Conservation (phyloP, 768 basidiomycete genomes). For the Rhodotorula taiwanensis region DNA sequence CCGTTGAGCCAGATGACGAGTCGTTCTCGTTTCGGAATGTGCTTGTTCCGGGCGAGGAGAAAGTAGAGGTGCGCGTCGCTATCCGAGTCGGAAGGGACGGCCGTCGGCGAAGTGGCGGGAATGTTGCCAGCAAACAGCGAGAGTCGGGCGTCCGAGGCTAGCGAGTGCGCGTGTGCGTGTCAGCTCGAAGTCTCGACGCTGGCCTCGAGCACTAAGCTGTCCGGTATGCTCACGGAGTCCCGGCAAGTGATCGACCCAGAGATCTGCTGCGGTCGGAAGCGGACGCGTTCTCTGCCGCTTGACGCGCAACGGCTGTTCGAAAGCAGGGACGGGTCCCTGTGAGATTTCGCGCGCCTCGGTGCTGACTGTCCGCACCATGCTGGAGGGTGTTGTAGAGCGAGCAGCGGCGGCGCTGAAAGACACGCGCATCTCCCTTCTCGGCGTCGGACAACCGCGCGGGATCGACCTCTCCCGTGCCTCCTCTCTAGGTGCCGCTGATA, state of each 20-base stretch:
- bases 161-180: too few relatives aligned
- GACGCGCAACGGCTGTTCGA: neutral
- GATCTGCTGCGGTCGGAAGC: neutral
- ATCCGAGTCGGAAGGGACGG: conserved; percentile 31
- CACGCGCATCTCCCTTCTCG: too few relatives aligned
- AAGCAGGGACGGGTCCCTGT: too few relatives aligned
- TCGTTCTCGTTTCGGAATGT: conserved; percentile 76
- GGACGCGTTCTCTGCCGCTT: neutral
- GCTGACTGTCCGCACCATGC: too few relatives aligned
- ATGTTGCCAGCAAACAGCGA: conserved; percentile 75
- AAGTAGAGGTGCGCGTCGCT: conserved; percentile 76
- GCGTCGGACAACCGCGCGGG: too few relatives aligned
- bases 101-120: conserved; percentile 45
- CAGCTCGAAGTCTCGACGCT: too few relatives aligned
- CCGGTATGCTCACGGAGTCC: neutral
- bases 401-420: too few relatives aligned
- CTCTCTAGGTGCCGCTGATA: too few relatives aligned
- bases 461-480: too few relatives aligned
- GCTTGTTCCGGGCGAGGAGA: conserved; percentile 76
- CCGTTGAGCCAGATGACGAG: conserved; percentile 70
- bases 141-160: conserved; percentile 59
- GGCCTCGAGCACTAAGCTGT: too few relatives aligned
- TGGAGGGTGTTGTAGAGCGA: too few relatives aligned
- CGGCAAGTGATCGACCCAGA: neutral
- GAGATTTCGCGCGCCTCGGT: too few relatives aligned